These are phyloP conservation scores for Pilatotrama ljubarskyi DNA, from an alignment of 768 basidiomycete genomes.

Conservation along the genomic window DNA sequence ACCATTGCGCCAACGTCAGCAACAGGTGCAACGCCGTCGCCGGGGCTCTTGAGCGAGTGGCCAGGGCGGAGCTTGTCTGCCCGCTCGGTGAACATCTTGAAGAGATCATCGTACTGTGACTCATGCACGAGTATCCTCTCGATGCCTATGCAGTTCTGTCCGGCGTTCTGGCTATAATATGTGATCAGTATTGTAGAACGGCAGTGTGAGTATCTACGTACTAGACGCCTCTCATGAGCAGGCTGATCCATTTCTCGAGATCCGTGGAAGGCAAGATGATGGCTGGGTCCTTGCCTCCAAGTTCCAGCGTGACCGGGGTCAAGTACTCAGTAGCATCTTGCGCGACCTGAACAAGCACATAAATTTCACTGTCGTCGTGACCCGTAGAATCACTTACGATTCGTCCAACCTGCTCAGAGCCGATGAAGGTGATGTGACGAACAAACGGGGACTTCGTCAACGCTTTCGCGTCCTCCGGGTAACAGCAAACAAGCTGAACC, in stretches of 20 bases:
- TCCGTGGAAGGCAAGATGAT: conserved; percentile 87
- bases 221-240: conserved; percentile 93
- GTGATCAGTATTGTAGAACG: neutral
- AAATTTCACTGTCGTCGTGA: conserved; percentile 21
- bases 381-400: conserved; percentile 43
- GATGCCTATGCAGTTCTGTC: conserved; percentile 97
- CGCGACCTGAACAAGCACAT: conserved; percentile 59
- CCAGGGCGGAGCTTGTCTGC: conserved; percentile 73
- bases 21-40: conserved; percentile 68
- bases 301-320: conserved; percentile 90
- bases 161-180: conserved; percentile 74
- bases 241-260: conserved; percentile 72
- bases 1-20: conserved; percentile 93
- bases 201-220: conserved; percentile 41
- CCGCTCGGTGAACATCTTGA: conserved; percentile 62
- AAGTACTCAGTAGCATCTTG: conserved; percentile 81
- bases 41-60: conserved; percentile 64
- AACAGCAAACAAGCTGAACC: conserved; percentile 75
- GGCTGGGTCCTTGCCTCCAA: conserved; percentile 94
- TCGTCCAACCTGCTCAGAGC: conserved; percentile 76
- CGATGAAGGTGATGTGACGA: conserved; percentile 94
- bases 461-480: conserved; percentile 81
- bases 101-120: conserved; percentile 74
- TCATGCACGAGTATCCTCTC: conserved; percentile 89
- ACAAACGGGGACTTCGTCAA: conserved; percentile 78